These are phyloP conservation scores for Bocquillonia castaneifolia DNA, from an alignment of 441 rosid genomes.

Conservation along the genomic window DNA sequence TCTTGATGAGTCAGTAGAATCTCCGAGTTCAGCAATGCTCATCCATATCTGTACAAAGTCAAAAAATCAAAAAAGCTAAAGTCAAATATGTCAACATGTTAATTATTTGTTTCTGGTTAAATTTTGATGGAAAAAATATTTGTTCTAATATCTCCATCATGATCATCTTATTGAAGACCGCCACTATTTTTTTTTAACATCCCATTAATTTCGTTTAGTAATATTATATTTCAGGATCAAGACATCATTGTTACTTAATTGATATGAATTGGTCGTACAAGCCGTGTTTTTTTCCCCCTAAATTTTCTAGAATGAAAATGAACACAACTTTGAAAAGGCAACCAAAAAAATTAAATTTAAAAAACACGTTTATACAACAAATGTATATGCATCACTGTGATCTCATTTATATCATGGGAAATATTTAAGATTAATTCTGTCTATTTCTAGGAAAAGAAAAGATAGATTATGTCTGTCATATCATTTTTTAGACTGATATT, in stretches of 20 bases:
- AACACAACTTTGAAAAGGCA: no score
- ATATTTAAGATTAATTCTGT: no score
- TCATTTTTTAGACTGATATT: no score
- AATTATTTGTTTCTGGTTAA: not conserved
- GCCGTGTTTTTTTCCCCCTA: not conserved
- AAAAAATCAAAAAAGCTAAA: not conserved
- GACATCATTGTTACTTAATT: not conserved
- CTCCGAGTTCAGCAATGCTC: conserved; percentile 33
- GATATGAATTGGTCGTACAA: not conserved
- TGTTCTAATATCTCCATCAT: not conserved
- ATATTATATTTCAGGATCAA: not conserved
- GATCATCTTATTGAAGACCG: not conserved
- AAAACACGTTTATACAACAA: no score
- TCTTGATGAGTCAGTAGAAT: conserved; percentile 11
- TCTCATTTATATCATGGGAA: no score
- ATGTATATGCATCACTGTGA: no score
- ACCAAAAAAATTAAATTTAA: no score
- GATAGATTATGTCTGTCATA: no score
- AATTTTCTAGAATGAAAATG: not conserved
- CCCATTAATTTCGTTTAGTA: not conserved
- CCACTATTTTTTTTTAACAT: no score
- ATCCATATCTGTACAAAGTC: conserved; percentile 24
- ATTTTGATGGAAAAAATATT: not conserved
- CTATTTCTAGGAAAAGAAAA: no score
- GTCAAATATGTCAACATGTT: not conserved